A percentile compares a stretch with the other conserved stretches of the same genome.
Conservation (phyloP, 768 basidiomycete species). For the Fistulinella prunicolor region DNA sequence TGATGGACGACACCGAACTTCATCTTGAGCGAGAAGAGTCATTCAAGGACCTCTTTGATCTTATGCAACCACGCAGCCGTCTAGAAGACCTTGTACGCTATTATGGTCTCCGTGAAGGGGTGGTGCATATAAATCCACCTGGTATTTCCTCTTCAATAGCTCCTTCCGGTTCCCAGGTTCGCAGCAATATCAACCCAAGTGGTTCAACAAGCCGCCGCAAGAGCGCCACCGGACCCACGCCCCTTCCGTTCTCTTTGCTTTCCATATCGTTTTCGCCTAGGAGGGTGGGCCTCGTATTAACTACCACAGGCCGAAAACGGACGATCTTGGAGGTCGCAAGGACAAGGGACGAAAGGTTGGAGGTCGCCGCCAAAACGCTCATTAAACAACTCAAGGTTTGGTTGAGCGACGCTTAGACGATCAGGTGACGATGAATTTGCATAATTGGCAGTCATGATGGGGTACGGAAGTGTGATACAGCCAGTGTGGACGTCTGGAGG, state of each 20-base stretch:
- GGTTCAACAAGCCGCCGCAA: slow-evolving; percentile 2
- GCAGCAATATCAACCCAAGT: slow-evolving; percentile 1
- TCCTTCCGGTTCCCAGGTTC: not conserved
- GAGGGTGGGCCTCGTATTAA: slow-evolving; percentile 37
- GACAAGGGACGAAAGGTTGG: slow-evolving; percentile 53
- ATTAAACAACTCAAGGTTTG: slow-evolving; percentile 46
- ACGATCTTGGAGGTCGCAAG: slow-evolving; percentile 56
- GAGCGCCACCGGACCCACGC: not conserved
- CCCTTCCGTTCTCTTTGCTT: slow-evolving; percentile 36
- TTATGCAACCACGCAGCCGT: slow-evolving; percentile 68
- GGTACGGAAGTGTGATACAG: no score
- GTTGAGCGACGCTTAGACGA: slow-evolving; percentile 30
- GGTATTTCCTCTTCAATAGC: slow-evolving; percentile 3
- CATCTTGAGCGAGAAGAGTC: slow-evolving; percentile 74
- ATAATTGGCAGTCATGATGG: not conserved
- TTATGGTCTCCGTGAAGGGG: slow-evolving; percentile 40
- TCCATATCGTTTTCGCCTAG: slow-evolving; percentile 41
- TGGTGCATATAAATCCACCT: slow-evolving; percentile 22
- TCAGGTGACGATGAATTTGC: not conserved
- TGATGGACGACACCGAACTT: slow-evolving; percentile 68
- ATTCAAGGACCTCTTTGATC: slow-evolving; percentile 77
- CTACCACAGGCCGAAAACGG: slow-evolving; percentile 37
- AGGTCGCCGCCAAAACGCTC: slow-evolving; percentile 51
- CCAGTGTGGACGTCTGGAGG: no score
- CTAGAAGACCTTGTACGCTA: slow-evolving; percentile 68